phyloP scores from a whole-genome alignment of 192 early-diverging fungal species.

The Backusella psychrophila region DNA sequence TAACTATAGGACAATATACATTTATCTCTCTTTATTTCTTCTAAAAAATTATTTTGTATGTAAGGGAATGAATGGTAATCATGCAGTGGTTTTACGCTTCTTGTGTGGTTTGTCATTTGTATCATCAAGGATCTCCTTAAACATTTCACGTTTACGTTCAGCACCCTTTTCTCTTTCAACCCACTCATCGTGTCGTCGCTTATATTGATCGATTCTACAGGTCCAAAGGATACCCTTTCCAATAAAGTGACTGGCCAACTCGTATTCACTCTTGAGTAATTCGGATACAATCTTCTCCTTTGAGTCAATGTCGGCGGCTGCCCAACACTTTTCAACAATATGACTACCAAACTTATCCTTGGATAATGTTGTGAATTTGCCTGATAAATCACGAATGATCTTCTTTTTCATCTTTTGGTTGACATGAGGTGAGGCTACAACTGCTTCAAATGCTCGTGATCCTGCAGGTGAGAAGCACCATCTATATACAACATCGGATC shows the following conservation, averaged over 20 bases:
- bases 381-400: conserved; percentile 55
- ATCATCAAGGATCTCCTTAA: conserved; percentile 72
- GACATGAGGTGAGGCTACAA: conserved; percentile 57
- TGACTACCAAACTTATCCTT: conserved; percentile 76
- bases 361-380: conserved; percentile 59
- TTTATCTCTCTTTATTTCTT: neutral
- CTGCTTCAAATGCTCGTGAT: conserved; percentile 72
- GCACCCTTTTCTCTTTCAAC: conserved; percentile 66
- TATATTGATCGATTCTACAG: conserved; percentile 76
- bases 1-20: neutral
- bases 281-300: conserved; percentile 72
- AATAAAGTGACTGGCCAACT: conserved; percentile 59
- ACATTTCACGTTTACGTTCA: conserved; percentile 76
- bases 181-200: conserved; percentile 76
- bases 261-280: conserved; percentile 52
- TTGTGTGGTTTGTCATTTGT: conserved; percentile 3
- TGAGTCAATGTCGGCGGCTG: conserved; percentile 64
- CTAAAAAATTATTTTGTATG: neutral
- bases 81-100: neutral
- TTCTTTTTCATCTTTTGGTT: conserved; percentile 64
- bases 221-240: conserved; percentile 77
- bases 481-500: conserved; percentile 40
- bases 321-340: conserved; percentile 79
- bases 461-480: conserved; percentile 68
- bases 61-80: neutral